Evolutionary conservation across 345 rosid genomes (phyloP).

Genomic region (Salix purpurea): DNA sequence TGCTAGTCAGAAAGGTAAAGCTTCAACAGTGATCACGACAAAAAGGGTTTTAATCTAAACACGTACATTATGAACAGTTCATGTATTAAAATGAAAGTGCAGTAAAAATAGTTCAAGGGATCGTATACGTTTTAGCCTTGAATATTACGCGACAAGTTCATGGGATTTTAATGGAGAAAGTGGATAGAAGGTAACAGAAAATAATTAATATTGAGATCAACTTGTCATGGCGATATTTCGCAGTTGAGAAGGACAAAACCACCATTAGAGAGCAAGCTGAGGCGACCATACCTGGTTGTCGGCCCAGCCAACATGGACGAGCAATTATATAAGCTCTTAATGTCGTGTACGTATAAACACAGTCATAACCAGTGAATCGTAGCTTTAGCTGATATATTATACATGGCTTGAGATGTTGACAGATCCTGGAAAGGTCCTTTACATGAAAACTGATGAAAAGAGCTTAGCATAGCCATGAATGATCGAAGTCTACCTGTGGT

Average conservation of each 20-base stretch:
- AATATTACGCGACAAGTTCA: too few relatives aligned
- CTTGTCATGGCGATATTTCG: not conserved
- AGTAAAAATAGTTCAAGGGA: too few relatives aligned
- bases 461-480: not conserved
- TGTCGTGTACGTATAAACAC: not conserved
- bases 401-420: slow-evolving; percentile 1
- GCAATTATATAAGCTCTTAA: not conserved
- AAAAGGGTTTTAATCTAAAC: too few relatives aligned
- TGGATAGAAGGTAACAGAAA: too few relatives aligned
- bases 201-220: not conserved
- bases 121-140: too few relatives aligned
- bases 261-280: not conserved
- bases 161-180: too few relatives aligned
- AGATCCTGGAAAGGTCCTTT: not conserved
- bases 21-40: too few relatives aligned
- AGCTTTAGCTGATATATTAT: not conserved
- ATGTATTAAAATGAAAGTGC: not conserved
- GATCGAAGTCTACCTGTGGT: not conserved
- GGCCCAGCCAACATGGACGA: not conserved
- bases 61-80: too few relatives aligned
- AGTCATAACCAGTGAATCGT: not conserved
- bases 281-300: slow-evolving; percentile 13
- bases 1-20: too few relatives aligned
- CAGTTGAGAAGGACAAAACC: not conserved
- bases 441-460: not conserved